Base-by-base conservation (phyloP, 176 grass and related monocot genomes). In the Musa beccarii region DNA sequence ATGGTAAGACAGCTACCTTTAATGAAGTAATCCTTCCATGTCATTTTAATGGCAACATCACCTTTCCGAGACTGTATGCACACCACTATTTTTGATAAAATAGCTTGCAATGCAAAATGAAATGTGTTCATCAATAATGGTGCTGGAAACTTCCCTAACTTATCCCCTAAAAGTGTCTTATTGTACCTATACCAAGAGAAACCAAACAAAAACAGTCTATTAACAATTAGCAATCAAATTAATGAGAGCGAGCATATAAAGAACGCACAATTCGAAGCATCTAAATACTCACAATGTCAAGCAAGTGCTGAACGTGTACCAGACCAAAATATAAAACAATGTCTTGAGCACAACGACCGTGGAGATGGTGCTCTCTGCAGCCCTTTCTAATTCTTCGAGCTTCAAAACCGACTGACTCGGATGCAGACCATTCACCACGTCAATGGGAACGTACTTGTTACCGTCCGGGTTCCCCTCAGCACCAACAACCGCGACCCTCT, bases 271-370 rank as follows among this genome's bases (percentile, higher is more conserved):
- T n/a, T 75, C 29, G 13, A 75, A 53, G 52, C 11, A 53, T 75
- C 49, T 52, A 52, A 70, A 51, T 17, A 88, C 93, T 93, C 82
- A 98, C 94, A 98, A 84, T 66, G 94, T 98, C 90, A 98, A 92
- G 71, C 88, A 98, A 87, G 94, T 98, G 72, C 94, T 98, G 76
- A 98, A 93, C 19, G 94, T 82, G 86, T 98, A 98, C 94, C 94
- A 98, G 59, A 93, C 86, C 68, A 98, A 79, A 79, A 98, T 90
- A 85, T 91, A 98, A 75, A 93, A 91, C 28, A 71, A 76, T 54
- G 88, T 71, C 68, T 71, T 71, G 34, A 71, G 17, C 68, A 71
- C 34, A 11, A 71, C 68, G 10, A n/a, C 49, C 3, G n/a, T 43
- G 19, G 68, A 52, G 12, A 51, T 51, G 6, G 34, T 9, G 68